Percentiles rank a stretch among this genome's conserved stretches.
These are phyloP conservation scores for Diutina neorugosa DNA, from an alignment of 1,139 yeast genomes.

Conservation along the genomic window DNA sequence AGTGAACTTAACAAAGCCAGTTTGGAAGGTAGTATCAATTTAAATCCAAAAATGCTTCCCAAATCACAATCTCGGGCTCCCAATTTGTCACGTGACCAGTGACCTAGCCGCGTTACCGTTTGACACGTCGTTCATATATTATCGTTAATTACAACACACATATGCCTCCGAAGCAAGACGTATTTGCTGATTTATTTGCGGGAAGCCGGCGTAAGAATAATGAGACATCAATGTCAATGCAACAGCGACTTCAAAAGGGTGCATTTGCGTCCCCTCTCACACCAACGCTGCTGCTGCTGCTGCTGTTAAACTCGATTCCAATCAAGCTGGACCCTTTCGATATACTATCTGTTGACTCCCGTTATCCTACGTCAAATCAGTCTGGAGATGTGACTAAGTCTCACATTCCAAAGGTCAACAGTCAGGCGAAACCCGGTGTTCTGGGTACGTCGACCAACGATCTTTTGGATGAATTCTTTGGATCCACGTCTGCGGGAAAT, in stretches of 20 bases:
- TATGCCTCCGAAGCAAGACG: slow-evolving; percentile 21
- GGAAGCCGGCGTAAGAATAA: not conserved
- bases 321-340: not conserved
- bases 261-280: not conserved
- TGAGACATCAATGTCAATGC: not conserved
- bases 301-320: not conserved
- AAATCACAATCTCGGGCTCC: not conserved
- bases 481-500: not conserved
- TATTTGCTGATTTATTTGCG: slow-evolving; percentile 33
- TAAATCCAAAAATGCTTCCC: too few species aligned
- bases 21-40: too few species aligned
- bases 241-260: not conserved
- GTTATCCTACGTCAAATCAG: not conserved
- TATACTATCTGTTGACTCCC: not conserved
- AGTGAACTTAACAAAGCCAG: too few species aligned
- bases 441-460: slow-evolving; percentile 4
- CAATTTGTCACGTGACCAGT: not conserved
- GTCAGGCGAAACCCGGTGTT: too few species aligned
- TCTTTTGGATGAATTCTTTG: not conserved
- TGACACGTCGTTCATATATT: not conserved
- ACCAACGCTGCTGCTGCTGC: slow-evolving; percentile 2
- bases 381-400: not conserved
- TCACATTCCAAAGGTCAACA: slow-evolving; percentile 7
- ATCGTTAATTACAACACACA: not conserved
- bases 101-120: not conserved